These are phyloP conservation scores for Paecilomyces dactylethromorphus DNA, from an alignment of 2,329 filamentous ascomycete species.

Conservation along the genomic window DNA sequence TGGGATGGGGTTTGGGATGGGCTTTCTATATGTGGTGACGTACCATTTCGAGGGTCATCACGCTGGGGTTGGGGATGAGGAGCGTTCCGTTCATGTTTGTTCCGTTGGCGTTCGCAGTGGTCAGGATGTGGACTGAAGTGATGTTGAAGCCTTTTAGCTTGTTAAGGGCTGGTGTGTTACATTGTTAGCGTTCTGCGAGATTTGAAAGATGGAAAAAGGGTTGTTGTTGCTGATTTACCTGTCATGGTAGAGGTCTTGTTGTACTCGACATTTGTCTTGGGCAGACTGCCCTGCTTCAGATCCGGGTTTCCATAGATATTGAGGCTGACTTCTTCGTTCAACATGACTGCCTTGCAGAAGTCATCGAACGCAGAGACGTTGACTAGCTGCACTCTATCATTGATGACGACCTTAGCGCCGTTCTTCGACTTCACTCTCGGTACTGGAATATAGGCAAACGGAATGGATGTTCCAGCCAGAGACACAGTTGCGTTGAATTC, in stretches of 20 bases:
- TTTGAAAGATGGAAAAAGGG: background rate
- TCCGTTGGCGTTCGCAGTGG: constrained; percentile 32
- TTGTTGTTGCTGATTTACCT: constrained; percentile 31
- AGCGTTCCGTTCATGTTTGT: constrained; percentile 51
- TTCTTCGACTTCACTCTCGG: constrained; percentile 39
- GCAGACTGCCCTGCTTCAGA: constrained; percentile 46
- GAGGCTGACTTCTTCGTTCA: constrained; percentile 43
- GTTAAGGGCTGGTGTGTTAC: constrained; percentile 47
- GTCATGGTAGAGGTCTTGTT: constrained; percentile 53
- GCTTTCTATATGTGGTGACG: background rate
- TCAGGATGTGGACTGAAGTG: constrained; percentile 42
- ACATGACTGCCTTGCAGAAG: constrained; percentile 45
- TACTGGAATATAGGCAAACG: constrained; percentile 42
- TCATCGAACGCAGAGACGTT: constrained; percentile 41
- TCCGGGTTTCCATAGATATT: constrained; percentile 47
- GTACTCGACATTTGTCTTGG: constrained; percentile 46
- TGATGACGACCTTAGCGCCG: constrained; percentile 34
- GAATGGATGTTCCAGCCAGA: constrained; percentile 33
- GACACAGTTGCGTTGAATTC: constrained; percentile 48
- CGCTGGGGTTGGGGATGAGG: constrained; percentile 54
- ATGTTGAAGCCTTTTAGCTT: constrained; percentile 47
- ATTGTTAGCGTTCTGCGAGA: background rate
- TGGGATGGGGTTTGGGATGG: background rate
- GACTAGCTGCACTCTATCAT: constrained; percentile 39
- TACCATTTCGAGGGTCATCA: constrained; percentile 49